These are phyloP conservation scores for Podaxis pistillaris DNA, from an alignment of 768 basidiomycete genomes.

Conservation along the genomic window DNA sequence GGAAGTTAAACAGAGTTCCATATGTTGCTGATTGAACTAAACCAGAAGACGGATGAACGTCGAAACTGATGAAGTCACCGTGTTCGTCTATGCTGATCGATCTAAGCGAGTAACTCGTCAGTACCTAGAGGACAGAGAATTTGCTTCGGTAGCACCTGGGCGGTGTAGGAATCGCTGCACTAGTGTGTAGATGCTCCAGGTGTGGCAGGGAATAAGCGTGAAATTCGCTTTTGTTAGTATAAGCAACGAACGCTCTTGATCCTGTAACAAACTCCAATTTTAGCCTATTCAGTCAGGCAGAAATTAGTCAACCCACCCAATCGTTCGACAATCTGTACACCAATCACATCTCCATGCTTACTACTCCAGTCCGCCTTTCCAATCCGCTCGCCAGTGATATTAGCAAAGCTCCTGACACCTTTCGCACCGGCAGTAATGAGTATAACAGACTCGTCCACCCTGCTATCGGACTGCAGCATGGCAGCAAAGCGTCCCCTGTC, in stretches of 20 bases:
- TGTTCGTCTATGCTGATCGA: slow-evolving; percentile 43
- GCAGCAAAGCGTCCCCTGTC: slow-evolving; percentile 41
- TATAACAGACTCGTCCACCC: slow-evolving; percentile 28
- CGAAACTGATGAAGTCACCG: slow-evolving; percentile 55
- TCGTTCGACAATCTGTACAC: slow-evolving; percentile 56
- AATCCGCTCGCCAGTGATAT: slow-evolving; percentile 65
- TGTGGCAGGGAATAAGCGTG: slow-evolving; percentile 63
- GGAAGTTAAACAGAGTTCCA: slow-evolving; percentile 58
- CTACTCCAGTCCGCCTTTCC: slow-evolving; percentile 64
- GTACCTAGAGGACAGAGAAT: not conserved
- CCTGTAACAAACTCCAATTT: slow-evolving; percentile 26
- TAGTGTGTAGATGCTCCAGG: slow-evolving; percentile 53
- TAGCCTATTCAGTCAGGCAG: slow-evolving; percentile 6
- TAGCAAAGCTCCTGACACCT: slow-evolving; percentile 52
- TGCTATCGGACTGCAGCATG: slow-evolving; percentile 26
- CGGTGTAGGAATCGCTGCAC: slow-evolving; percentile 33
- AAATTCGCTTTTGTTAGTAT: slow-evolving; percentile 47
- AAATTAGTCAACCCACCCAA: slow-evolving; percentile 40
- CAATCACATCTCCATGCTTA: slow-evolving; percentile 49
- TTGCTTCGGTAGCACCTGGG: slow-evolving; percentile 29
- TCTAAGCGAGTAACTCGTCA: slow-evolving; percentile 19
- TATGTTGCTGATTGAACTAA: slow-evolving; percentile 40
- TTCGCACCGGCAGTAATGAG: slow-evolving; percentile 53
- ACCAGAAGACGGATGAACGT: slow-evolving; percentile 30
- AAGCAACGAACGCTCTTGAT: slow-evolving; percentile 53